phyloP scores from a whole-genome alignment of 345 rosid species.

The Jatropha curcas region DNA sequence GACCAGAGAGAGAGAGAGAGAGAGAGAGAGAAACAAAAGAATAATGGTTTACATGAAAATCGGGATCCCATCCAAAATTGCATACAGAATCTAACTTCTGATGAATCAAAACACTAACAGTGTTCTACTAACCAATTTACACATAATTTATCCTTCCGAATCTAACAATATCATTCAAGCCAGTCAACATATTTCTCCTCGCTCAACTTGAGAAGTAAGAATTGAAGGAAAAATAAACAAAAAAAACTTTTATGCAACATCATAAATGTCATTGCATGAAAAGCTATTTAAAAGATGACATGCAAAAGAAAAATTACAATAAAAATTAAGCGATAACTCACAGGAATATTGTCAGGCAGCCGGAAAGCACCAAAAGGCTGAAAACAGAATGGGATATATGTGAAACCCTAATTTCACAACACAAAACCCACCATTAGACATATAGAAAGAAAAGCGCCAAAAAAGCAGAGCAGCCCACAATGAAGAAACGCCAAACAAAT shows the following conservation, averaged over 20 bases:
- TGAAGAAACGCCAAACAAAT: slow-evolving; percentile 3
- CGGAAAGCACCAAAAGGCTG: background rate
- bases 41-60: too few relatives aligned
- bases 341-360: slow-evolving; percentile 1
- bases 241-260: background rate
- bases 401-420: slow-evolving; percentile 47
- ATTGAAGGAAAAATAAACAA: background rate
- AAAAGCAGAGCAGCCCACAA: background rate
- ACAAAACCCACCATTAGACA: slow-evolving; percentile 39
- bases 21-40: too few relatives aligned
- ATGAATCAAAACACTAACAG: too few relatives aligned
- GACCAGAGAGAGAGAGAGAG: too few relatives aligned
- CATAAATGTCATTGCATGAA: background rate
- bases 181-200: too few relatives aligned
- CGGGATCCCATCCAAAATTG: too few relatives aligned
- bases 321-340: slow-evolving; percentile 3
- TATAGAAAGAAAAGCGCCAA: slow-evolving; percentile 20
- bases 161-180: too few relatives aligned
- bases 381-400: background rate
- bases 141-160: too few relatives aligned
- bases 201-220: too few relatives aligned
- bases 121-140: too few relatives aligned
- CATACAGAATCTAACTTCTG: too few relatives aligned
- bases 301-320: background rate
- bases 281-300: background rate